Evolutionary conservation across 2,329 filamentous ascomycete genomes (phyloP), one percentile per base, ranked within the genome.

Genomic region (Zymoseptoria passerinii): DNA sequence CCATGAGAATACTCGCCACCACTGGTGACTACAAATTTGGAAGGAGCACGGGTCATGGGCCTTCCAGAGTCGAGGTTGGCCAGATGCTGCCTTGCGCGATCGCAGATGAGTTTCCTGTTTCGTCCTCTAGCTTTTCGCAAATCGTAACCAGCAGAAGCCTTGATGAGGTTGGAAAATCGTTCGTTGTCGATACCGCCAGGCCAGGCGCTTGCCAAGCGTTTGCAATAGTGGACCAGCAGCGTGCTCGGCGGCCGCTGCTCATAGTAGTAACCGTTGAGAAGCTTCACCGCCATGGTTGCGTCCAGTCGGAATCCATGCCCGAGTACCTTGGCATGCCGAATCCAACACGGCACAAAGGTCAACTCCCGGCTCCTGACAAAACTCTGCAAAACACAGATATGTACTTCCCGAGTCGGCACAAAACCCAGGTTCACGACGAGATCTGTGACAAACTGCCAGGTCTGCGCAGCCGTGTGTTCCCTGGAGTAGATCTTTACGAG

Each of bases 221-320:
- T 63, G 56, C 66, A 70, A 9, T 67, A 57, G 60, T 58, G 63
- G 53, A 70, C 65, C 18, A 72, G 20, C 20, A 68, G 29, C 10
- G 58, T 55, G 49, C 71, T 68, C 10, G 68, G 62, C 20, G 68
- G 68, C 5, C 68, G 63, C 28, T 55, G 55, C 5, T 67, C 59
- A 16, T 58, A 59, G 54, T 67, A 72, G 57, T 61, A 71, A 6
- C 53, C 52, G n/a, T 57, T 61, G 23, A 72, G 35, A 51, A 72
- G 48, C 10, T 50, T 51, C 6, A 61, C 59, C 8, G 63, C 68
- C 6, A 63, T 54, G 19, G 29, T 28, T 5, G 61, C 50, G 27
- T 64, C 59, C 10, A 72, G 44, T 8, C 60, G 18, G 52, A 62
- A 59, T 9, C 54, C 48, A 13, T 53, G n/a, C 5, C 64, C 68